Evolutionary conservation across 495 filamentous ascomycete genomes (phyloP), one percentile per base, ranked within the genome.

Genomic region (Amniculicola lignicola): DNA sequence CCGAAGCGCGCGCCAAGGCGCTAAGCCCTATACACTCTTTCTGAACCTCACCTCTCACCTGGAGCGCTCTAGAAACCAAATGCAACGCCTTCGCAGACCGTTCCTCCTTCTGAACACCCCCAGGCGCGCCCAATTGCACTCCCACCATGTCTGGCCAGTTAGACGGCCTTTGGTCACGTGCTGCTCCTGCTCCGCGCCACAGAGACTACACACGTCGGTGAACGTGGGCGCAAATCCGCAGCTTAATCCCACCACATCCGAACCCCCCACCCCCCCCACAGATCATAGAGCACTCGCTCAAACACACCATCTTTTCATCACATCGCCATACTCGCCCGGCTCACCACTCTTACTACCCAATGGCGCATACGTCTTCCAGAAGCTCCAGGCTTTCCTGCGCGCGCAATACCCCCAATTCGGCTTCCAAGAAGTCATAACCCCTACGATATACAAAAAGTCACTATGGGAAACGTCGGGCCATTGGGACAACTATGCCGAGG

Each of bases 391-490:
- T 37, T 96, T 95, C 70, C 79, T 96, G 51, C 86, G 91, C 39
- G 81, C 84, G 36, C 91, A 95, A 59, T 95, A 96, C 69, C 80
- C 84, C 1, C 80, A 82, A 58, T 94, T 90, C 72, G 91, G 90
- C 48, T 95, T 94, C 72, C 77, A 88, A 54, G 91, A 96, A 69
- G 91, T 96, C 54, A 79, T 95, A 51, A 95, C 90, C 2, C 91
- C 91, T 2, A 94, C 85, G 24, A 94, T 96, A 57, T 96, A 94
- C 78, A 96, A 95, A 70, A 85, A 85, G 64, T 83, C 87, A 0
- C 74, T 96, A 44, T 96, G 91, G 91, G 82, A 88, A 63, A 83
- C 82, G 44, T 93, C 88, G 3, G 91, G 91, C 2, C 91, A 96
- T 62, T 88, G 91, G 82, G 85, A 92, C 29, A 95, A 95, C 69